phyloP scores from a whole-genome alignment of 1,284 basidiomycete genomes.

The Cronartium ribicola region DNA sequence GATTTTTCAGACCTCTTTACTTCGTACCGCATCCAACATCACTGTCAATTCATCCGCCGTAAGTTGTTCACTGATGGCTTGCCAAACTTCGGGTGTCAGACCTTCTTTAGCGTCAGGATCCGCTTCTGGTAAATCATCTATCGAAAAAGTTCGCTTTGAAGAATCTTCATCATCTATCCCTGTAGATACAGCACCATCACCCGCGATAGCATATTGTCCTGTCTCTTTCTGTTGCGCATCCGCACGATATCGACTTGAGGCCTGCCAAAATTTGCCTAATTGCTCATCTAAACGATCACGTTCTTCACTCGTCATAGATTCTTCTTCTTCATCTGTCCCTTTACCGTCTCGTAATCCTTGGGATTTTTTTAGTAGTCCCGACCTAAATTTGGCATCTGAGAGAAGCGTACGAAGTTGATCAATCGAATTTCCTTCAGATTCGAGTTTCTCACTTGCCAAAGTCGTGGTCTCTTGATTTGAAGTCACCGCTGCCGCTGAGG shows the following conservation, averaged over 20 bases:
- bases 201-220: conserved; percentile 24
- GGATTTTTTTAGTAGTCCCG: conserved; percentile 3
- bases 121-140: conserved; percentile 32
- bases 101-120: conserved; percentile 42
- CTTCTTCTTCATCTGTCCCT: not conserved
- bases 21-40: not conserved
- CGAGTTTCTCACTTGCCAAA: not conserved
- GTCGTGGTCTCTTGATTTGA: not conserved
- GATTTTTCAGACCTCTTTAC: not conserved
- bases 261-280: conserved; percentile 31
- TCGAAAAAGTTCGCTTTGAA: not conserved
- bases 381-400: not conserved
- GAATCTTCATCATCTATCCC: too few relatives aligned
- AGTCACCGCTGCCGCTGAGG: not conserved
- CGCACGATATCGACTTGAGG: conserved; percentile 29
- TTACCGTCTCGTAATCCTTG: not conserved
- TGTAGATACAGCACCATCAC: conserved; percentile 5
- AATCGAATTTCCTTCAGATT: not conserved
- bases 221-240: conserved; percentile 17
- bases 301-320: not conserved
- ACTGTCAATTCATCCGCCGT: conserved; percentile 11
- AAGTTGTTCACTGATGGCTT: conserved; percentile 17
- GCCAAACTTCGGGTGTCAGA: conserved; percentile 26
- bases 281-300: conserved; percentile 32
- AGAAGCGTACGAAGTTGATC: not conserved